These are phyloP conservation scores for Cymbopogon citratus DNA, from an alignment of 176 grass and related monocot genomes.

Conservation along the genomic window DNA sequence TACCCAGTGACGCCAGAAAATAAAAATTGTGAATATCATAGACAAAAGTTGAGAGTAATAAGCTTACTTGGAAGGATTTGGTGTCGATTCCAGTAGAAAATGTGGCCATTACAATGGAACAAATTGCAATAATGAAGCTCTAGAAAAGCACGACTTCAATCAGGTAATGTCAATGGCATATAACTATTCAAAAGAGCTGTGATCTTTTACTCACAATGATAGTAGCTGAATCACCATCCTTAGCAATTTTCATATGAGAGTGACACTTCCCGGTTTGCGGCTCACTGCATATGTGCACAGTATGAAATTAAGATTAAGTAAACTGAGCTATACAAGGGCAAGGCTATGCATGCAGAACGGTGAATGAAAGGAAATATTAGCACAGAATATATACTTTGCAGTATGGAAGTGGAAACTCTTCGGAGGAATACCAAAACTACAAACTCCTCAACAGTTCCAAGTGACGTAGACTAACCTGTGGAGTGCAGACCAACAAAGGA, in stretches of 20 bases:
- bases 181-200: background rate
- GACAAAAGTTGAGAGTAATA: background rate
- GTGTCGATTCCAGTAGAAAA: constrained; percentile 91
- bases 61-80: constrained; percentile 67
- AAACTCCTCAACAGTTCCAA: background rate
- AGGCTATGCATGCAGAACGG: background rate
- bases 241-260: constrained; percentile 41
- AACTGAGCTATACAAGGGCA: constrained; percentile 8
- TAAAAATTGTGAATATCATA: background rate
- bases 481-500: too few relatives aligned
- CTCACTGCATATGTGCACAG: constrained; percentile 41
- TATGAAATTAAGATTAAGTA: background rate
- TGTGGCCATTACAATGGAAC: constrained; percentile 78
- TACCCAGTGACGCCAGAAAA: background rate
- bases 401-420: background rate
- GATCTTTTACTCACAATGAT: constrained; percentile 49
- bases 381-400: background rate
- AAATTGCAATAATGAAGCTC: constrained; percentile 87
- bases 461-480: constrained; percentile 36
- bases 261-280: constrained; percentile 58
- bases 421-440: background rate
- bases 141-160: constrained; percentile 24
- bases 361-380: background rate
- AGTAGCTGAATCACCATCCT: constrained; percentile 52
- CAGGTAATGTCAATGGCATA: background rate